These are phyloP conservation scores for Phytophthora multivora DNA, from an alignment of 352 stramenopile species.

Conservation along the genomic window DNA sequence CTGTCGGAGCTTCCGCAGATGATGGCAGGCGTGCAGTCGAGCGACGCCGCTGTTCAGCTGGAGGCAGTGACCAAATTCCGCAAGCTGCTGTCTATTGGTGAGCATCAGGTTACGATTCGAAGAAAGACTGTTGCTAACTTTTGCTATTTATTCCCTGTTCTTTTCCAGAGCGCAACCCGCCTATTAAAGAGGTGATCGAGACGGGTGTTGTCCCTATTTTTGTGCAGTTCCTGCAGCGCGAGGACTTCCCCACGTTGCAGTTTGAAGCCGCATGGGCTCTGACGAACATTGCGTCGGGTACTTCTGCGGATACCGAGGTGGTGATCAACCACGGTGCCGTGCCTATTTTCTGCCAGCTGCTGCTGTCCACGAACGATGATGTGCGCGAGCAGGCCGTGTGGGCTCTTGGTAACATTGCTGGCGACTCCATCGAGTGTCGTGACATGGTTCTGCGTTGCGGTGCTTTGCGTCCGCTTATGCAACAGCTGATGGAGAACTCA, in stretches of 20 bases:
- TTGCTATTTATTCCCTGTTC: not conserved
- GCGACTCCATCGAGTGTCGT: slow-evolving; percentile 96
- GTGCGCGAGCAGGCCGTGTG: slow-evolving; percentile 97
- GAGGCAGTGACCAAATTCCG: slow-evolving; percentile 98
- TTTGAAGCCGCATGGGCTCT: slow-evolving; percentile 99
- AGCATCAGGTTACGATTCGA: slow-evolving; percentile 5
- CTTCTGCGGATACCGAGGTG: slow-evolving; percentile 96
- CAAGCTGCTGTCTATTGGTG: slow-evolving; percentile 97
- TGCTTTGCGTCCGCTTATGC: slow-evolving; percentile 94
- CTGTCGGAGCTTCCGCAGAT: slow-evolving; percentile 95
- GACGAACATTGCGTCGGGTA: slow-evolving; percentile 99
- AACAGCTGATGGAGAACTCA: slow-evolving; percentile 95
- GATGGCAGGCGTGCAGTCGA: slow-evolving; percentile 92
- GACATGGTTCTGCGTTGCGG: slow-evolving; percentile 95
- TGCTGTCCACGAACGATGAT: slow-evolving; percentile 97
- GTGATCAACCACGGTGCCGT: slow-evolving; percentile 98
- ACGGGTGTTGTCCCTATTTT: slow-evolving; percentile 98
- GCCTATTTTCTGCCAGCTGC: slow-evolving; percentile 96
- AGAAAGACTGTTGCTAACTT: slow-evolving; percentile 7
- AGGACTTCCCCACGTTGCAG: slow-evolving; percentile 93
- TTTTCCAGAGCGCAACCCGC: slow-evolving; percentile 95
- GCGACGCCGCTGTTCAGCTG: slow-evolving; percentile 92
- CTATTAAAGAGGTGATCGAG: slow-evolving; percentile 99
- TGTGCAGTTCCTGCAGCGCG: slow-evolving; percentile 96
- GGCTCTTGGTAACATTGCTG: slow-evolving; percentile 99